A percentile compares a stretch with the other conserved stretches of the same genome.
These are phyloP conservation scores for Pseudopithomyces maydicus DNA, from an alignment of 2,329 filamentous ascomycete species.

Conservation along the genomic window DNA sequence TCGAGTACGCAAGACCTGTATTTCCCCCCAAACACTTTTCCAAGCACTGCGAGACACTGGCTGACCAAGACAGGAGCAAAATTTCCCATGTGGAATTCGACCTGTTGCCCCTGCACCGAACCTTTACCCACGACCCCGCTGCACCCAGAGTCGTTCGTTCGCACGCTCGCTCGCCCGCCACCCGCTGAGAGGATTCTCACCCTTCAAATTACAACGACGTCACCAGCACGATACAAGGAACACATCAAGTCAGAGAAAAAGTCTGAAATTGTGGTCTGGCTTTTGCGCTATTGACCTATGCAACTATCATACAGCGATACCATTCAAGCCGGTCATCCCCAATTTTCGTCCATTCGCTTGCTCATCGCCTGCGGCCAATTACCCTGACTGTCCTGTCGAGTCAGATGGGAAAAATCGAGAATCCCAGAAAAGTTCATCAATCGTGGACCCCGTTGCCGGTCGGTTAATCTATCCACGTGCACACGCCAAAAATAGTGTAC, in stretches of 20 bases:
- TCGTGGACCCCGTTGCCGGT: constrained; percentile 26
- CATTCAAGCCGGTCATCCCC: constrained; percentile 6
- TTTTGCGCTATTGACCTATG: neutral
- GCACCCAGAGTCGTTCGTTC: neutral
- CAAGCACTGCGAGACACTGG: neutral
- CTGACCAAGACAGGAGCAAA: neutral
- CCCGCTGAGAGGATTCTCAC: neutral
- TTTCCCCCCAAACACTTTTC: neutral
- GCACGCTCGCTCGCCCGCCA: neutral
- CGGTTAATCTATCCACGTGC: constrained; percentile 22
- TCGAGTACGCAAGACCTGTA: neutral
- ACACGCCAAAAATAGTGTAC: constrained; percentile 20
- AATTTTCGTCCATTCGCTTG: constrained; percentile 12
- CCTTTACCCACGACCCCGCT: too few relatives aligned
- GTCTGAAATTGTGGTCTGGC: constrained; percentile 9
- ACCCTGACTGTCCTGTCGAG: constrained; percentile 4
- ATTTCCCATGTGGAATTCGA: too few relatives aligned
- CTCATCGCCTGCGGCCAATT: constrained; percentile 14
- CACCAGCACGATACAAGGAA: neutral
- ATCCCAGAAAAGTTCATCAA: constrained; percentile 25
- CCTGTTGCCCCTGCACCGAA: too few relatives aligned
- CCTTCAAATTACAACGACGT: neutral
- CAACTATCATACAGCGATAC: constrained; percentile 10
- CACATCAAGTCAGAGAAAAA: neutral
- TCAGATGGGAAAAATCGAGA: neutral